Evolutionary conservation across 2,329 filamentous ascomycete species (phyloP), one percentile per base, ranked within the genome.

Genomic region (Trichoderma cornu-damae): DNA sequence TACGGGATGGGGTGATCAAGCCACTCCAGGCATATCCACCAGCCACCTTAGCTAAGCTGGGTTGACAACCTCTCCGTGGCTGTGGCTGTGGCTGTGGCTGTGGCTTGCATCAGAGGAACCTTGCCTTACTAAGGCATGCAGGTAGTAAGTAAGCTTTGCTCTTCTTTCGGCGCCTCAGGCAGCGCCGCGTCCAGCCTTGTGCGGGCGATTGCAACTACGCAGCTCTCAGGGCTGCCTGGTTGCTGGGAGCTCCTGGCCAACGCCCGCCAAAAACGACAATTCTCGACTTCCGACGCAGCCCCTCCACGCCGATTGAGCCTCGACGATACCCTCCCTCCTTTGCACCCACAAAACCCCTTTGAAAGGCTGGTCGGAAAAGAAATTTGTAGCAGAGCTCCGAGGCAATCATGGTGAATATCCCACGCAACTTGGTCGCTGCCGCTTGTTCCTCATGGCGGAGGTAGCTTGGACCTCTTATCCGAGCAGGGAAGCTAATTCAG

Each of bases 151-250:
- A n/a, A n/a, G n/a, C n/a, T n/a, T n/a, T n/a, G 24, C 9, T 4
- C 16, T 3, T 18, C 32, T 28, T 4, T 65, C 56, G 11, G 46
- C 54, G 63, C 69, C 69, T 71, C 63, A 71, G 69, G 69, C 69
- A 71, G 20, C 49, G 12, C 43, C 18, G 35, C 14, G 48, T 59
- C 63, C 63, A 68, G 67, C 67, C 65, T 68, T 61, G 65, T 60
- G 55, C 48, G 54, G 59, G 44, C 46, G 58, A 63, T 61, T 57
- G 61, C 66, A 64, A 67, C 67, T 66, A 72, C 73, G 72, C 72
- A 75, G 72, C 73, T 75, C 69, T 66, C 70, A 68, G 72, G n/a
- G 73, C 70, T 75, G 73, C 73, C 73, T 75, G 72, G 70, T 62
- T n/a, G 63, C 61, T 61, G 63, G n/a, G 67, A 71, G 68, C 69